Evolutionary conservation across 1,284 basidiomycete species (phyloP).

Genomic region (Trichosporon ovoides): DNA sequence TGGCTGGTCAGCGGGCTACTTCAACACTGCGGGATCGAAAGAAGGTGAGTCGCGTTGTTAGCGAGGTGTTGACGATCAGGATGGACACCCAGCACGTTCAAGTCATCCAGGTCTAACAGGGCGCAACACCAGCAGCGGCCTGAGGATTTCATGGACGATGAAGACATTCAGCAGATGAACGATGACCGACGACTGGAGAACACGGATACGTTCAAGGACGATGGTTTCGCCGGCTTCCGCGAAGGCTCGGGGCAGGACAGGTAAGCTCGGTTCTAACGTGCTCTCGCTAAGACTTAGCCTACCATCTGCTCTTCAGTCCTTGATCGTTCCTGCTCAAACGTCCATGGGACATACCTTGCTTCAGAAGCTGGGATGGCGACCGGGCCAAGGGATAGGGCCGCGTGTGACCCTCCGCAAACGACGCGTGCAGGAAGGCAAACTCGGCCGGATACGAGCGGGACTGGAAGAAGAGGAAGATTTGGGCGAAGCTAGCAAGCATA

Average conservation of each 20-base stretch:
- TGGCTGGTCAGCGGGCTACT: conserved; percentile 95
- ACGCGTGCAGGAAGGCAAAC: conserved; percentile 62
- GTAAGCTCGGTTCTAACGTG: conserved; percentile 18
- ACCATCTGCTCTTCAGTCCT: conserved; percentile 52
- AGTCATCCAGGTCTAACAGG: conserved; percentile 72
- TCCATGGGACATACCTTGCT: conserved; percentile 71
- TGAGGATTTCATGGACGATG: conserved; percentile 99
- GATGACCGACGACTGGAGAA: conserved; percentile 66
- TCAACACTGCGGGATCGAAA: conserved; percentile 90
- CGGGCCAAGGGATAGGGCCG: conserved; percentile 88
- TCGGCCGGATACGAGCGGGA: conserved; percentile 29
- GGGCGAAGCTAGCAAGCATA: conserved; percentile 75
- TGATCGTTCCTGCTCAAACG: conserved; percentile 51
- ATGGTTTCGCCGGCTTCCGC: conserved; percentile 60
- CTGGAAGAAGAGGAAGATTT: conserved; percentile 49
- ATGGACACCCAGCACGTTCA: conserved; percentile 88
- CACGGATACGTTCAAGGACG: conserved; percentile 52
- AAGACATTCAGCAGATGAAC: conserved; percentile 75
- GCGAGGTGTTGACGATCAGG: conserved; percentile 53
- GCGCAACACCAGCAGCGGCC: conserved; percentile 59
- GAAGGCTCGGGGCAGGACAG: conserved; percentile 48
- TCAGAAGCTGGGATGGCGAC: conserved; percentile 90
- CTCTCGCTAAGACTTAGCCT: conserved; percentile 43
- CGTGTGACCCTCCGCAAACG: conserved; percentile 74
- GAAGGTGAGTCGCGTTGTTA: conserved; percentile 62